Percentiles rank a stretch among this genome's conserved stretches.
Evolutionary conservation across 202 grass and related monocot species (phyloP).

Genomic region (Musa balbisiana): DNA sequence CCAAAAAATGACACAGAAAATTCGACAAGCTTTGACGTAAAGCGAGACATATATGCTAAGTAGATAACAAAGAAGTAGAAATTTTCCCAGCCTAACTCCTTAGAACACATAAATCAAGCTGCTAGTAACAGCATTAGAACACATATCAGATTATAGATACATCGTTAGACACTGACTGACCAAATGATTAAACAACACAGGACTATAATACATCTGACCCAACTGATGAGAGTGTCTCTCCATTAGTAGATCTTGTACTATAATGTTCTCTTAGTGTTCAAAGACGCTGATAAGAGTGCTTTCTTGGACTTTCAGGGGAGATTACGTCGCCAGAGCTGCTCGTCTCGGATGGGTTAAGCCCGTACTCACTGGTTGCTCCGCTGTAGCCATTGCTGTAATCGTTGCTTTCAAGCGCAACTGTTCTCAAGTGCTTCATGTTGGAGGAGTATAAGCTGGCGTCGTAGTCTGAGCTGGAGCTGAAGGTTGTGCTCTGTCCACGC

Average conservation of each 20-base stretch:
- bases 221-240: background rate
- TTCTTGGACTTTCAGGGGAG: background rate
- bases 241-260: background rate
- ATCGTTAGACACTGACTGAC: too few species aligned
- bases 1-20: too few species aligned
- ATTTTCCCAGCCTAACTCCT: too few species aligned
- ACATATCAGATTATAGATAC: too few species aligned
- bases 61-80: too few species aligned
- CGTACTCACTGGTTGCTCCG: constrained; percentile 43
- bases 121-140: too few species aligned
- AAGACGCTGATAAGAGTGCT: background rate
- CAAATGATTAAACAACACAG: too few species aligned
- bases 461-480: constrained; percentile 33
- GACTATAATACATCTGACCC: background rate
- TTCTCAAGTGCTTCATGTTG: constrained; percentile 34
- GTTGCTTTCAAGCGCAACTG: constrained; percentile 42
- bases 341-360: constrained; percentile 34
- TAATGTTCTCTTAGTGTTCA: background rate
- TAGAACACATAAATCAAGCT: too few species aligned
- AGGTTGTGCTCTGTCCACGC: constrained; percentile 46
- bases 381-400: constrained; percentile 63
- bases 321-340: constrained; percentile 34
- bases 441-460: constrained; percentile 37
- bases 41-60: too few species aligned
- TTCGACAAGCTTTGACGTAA: too few species aligned